phyloP scores from a whole-genome alignment of 2,329 filamentous ascomycete species.

The Aureobasidium leucospermi region DNA sequence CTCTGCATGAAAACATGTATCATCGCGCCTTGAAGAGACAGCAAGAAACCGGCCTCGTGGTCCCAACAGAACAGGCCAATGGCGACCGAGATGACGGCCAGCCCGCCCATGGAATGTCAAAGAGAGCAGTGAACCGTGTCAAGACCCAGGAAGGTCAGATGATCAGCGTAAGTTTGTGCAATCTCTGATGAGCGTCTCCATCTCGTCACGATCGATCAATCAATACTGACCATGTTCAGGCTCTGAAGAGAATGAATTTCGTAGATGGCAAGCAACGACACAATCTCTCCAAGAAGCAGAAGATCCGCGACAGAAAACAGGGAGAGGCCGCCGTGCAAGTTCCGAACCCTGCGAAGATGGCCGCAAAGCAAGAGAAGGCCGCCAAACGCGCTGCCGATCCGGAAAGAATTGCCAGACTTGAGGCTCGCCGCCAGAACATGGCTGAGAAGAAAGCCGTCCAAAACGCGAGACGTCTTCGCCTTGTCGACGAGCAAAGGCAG shows the following conservation, averaged over 20 bases:
- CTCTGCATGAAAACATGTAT: conserved; percentile 2
- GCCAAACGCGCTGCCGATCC: not conserved
- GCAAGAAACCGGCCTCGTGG: not conserved
- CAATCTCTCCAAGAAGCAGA: not conserved
- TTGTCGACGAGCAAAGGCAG: not conserved
- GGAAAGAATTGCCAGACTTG: not conserved
- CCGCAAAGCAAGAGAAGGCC: not conserved
- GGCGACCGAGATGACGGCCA: not conserved
- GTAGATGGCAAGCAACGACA: not conserved
- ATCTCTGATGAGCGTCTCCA: too few relatives aligned
- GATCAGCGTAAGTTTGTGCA: not conserved
- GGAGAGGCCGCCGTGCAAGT: not conserved
- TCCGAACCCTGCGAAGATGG: not conserved
- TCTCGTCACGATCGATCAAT: not conserved
- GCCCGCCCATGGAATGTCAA: not conserved
- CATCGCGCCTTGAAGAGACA: not conserved
- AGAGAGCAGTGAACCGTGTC: not conserved
- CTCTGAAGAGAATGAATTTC: conserved; percentile 1
- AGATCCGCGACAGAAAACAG: not conserved
- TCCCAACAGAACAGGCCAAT: not conserved
- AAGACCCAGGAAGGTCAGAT: not conserved
- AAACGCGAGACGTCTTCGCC: not conserved
- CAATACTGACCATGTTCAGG: not conserved
- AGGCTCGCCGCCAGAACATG: not conserved
- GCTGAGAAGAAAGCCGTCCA: not conserved